phyloP scores from a whole-genome alignment of 1,139 yeast species.

The Geotrichum histeridarum region DNA sequence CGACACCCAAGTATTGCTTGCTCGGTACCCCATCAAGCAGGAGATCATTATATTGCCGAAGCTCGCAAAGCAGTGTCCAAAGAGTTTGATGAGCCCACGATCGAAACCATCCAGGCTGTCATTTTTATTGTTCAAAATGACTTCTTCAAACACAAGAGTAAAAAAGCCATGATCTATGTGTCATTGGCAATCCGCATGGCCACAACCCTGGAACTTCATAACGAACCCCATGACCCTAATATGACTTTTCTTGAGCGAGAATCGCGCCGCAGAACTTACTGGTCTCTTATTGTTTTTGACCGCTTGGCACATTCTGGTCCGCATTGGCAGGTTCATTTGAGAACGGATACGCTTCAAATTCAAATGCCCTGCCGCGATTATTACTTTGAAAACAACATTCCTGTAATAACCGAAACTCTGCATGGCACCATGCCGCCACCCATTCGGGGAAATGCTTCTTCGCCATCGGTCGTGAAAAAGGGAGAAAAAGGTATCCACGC shows the following conservation, averaged over 20 bases:
- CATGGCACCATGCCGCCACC: conserved; percentile 20
- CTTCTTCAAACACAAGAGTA: conserved; percentile 36
- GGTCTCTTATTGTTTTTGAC: conserved; percentile 38
- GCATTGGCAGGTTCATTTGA: conserved; percentile 31
- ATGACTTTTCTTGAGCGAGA: conserved; percentile 37
- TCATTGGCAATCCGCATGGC: conserved; percentile 39
- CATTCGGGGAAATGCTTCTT: conserved; percentile 12
- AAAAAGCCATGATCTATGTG: conserved; percentile 37
- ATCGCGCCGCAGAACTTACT: conserved; percentile 36
- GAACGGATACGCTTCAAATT: conserved; percentile 29
- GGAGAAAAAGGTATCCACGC: conserved; percentile 27
- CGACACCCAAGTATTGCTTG: conserved; percentile 33
- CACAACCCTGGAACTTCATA: conserved; percentile 33
- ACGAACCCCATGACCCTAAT: conserved; percentile 27
- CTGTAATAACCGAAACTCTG: conserved; percentile 31
- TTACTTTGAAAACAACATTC: conserved; percentile 30
- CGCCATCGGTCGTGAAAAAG: conserved; percentile 12
- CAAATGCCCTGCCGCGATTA: conserved; percentile 36
- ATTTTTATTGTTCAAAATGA: conserved; percentile 37
- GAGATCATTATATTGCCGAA: conserved; percentile 33
- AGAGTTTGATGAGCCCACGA: conserved; percentile 36
- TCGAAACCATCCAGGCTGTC: conserved; percentile 39
- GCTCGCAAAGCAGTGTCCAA: conserved; percentile 33
- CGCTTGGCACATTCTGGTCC: conserved; percentile 38
- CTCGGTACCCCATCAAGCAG: conserved; percentile 31